Evolutionary conservation across 1,284 basidiomycete species (phyloP).

Genomic region (Ganoderma lucidum): DNA sequence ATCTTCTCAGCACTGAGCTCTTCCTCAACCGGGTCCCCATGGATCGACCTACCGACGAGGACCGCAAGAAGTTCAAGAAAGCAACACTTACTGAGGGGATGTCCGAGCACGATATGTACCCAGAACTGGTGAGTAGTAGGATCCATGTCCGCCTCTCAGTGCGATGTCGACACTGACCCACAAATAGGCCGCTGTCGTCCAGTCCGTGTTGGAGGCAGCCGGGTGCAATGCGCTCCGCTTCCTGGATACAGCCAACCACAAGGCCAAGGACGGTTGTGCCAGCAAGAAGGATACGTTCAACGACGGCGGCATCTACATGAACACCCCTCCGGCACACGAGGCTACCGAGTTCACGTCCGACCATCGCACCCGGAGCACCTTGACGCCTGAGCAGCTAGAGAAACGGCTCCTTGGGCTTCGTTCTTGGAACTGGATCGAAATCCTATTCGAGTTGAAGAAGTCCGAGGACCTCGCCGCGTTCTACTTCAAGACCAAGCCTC

Average conservation of each 20-base stretch:
- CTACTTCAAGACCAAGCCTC: conserved; percentile 4
- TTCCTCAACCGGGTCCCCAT: background rate
- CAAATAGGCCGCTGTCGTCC: background rate
- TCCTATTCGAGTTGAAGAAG: background rate
- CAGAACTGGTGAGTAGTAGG: background rate
- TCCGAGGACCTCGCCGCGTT: background rate
- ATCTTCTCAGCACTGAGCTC: background rate
- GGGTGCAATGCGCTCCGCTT: background rate
- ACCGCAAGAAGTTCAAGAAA: background rate
- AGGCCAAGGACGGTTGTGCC: background rate
- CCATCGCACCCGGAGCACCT: background rate
- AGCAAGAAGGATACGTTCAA: background rate
- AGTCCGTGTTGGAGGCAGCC: background rate
- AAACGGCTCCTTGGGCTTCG: background rate
- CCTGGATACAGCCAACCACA: conserved; percentile 1
- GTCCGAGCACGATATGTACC: background rate
- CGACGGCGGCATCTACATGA: conserved; percentile 2
- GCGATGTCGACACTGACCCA: too few relatives aligned
- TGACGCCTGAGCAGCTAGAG: background rate
- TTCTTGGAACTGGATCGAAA: background rate
- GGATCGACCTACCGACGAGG: background rate
- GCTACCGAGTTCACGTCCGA: background rate
- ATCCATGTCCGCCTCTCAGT: background rate
- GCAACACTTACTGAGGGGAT: background rate
- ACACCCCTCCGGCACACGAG: background rate